Evolutionary conservation across 306 rosid species (phyloP).

Genomic region (Cercis canadensis): DNA sequence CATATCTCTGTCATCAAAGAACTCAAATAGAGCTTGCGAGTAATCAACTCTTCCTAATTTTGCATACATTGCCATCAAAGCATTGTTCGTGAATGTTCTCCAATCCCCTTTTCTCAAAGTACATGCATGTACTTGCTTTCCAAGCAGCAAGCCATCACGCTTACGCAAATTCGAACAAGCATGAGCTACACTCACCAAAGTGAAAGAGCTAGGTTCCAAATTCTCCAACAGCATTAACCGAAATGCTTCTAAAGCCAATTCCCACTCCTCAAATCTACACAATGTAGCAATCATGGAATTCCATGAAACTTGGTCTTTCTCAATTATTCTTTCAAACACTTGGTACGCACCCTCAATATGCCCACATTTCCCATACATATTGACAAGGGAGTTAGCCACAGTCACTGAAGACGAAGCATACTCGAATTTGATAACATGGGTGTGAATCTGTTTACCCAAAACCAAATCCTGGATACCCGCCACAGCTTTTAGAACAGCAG

Average conservation of each 20-base stretch:
- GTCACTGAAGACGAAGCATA: slow-evolving; percentile 47
- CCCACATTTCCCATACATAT: slow-evolving; percentile 77
- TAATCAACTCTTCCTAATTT: slow-evolving; percentile 62
- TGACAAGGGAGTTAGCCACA: slow-evolving; percentile 70
- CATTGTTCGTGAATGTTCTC: slow-evolving; percentile 70
- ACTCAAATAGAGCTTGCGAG: slow-evolving; percentile 62
- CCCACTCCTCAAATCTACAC: slow-evolving; percentile 77
- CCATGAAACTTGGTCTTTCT: slow-evolving; percentile 83
- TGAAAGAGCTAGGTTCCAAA: slow-evolving; percentile 72
- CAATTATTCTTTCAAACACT: slow-evolving; percentile 63
- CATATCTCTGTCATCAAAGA: slow-evolving; percentile 69
- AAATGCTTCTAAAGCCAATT: slow-evolving; percentile 56
- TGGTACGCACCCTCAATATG: slow-evolving; percentile 51
- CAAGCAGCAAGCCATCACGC: slow-evolving; percentile 55
- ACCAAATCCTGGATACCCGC: slow-evolving; percentile 59
- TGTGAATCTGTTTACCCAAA: slow-evolving; percentile 66
- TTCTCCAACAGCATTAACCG: slow-evolving; percentile 59
- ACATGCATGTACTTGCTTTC: slow-evolving; percentile 77
- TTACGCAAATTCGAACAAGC: slow-evolving; percentile 62
- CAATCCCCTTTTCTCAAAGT: slow-evolving; percentile 54
- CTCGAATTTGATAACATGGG: slow-evolving; percentile 71
- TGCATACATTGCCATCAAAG: slow-evolving; percentile 81
- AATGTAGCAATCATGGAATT: slow-evolving; percentile 69
- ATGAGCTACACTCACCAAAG: slow-evolving; percentile 71
- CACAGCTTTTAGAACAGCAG: slow-evolving; percentile 71